Evolutionary conservation across 2,329 filamentous ascomycete species (phyloP), one percentile per base, ranked within the genome.

Genomic region (Colletotrichum limetticola): DNA sequence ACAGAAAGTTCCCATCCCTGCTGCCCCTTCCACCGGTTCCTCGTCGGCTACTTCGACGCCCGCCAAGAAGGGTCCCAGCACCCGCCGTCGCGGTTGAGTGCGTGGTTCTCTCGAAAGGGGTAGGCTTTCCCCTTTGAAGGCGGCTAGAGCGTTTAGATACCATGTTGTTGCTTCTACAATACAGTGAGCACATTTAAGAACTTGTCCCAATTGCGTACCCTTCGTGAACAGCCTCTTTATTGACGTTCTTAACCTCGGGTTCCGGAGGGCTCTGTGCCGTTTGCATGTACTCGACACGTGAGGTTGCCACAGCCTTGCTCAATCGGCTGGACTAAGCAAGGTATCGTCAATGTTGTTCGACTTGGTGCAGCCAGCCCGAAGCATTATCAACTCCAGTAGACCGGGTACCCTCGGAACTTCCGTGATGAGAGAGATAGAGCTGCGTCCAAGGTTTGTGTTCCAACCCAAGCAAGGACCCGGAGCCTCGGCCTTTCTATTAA

Each of bases 21-120:
- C 76, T 11, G 77, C 81, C 12, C 70, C 67, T n/a, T 28, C 74
- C 32, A 76, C 76, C 62, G 78, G 76, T 32, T 66, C 63, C 19
- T 64, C 74, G 12, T 69, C 71, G 26, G 77, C 75, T 24, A 76
- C 74, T 19, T 77, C 82, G 22, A 77, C 76, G 6, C 77, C 76
- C 12, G 78, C 26, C 7, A 80, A 83, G 62, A 83, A 85, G 79
- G 82, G 81, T 28, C 84, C 84, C 32, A 85, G 84, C 24, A 86
- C 84, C 58, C 83, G 84, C 53, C 83, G 84, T 58, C 84, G 84
- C 69, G 84, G 83, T 72, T 86, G 79, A 77, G 71, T 19, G 37
- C 19, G 26, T 16, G 24, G 19, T 24, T 24, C 22, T 3, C 24
- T 19, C 19, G 37, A 22, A n/a, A n/a, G 3, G 28, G 37, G 2